These are phyloP conservation scores for Ceratocystis papillata DNA, from an alignment of 2,329 filamentous ascomycete genomes.

Conservation along the genomic window DNA sequence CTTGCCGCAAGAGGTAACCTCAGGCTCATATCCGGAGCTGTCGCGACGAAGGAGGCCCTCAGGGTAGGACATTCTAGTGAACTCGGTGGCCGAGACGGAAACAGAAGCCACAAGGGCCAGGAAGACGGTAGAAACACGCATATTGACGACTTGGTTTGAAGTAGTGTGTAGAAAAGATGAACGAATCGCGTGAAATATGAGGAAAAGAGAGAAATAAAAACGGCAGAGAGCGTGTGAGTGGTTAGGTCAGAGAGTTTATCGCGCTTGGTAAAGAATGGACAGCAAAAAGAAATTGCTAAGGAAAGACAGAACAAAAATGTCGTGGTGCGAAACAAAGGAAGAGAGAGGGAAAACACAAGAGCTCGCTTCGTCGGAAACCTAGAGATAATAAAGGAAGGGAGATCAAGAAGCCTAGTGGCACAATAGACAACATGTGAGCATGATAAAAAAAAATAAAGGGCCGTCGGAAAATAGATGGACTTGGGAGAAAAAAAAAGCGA, in stretches of 20 bases:
- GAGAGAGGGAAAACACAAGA: not conserved
- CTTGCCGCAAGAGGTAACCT: slow-evolving; percentile 38
- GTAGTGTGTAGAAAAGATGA: slow-evolving; percentile 1
- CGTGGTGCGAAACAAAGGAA: slow-evolving; percentile 26
- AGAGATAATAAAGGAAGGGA: slow-evolving; percentile 17
- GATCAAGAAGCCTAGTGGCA: not conserved
- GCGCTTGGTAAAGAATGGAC: slow-evolving; percentile 7
- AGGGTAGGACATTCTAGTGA: slow-evolving; percentile 33
- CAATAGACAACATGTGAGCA: slow-evolving; percentile 11
- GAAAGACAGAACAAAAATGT: not conserved
- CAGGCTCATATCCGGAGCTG: slow-evolving; percentile 39
- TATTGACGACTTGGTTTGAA: slow-evolving; percentile 23
- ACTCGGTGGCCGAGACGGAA: slow-evolving; percentile 29
- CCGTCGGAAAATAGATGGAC: slow-evolving; percentile 9
- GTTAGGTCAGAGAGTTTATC: not conserved
- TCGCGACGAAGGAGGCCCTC: slow-evolving; percentile 36
- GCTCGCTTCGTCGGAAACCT: slow-evolving; percentile 14
- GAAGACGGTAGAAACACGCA: slow-evolving; percentile 32
- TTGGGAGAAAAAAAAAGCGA: not conserved
- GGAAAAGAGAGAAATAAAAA: slow-evolving; percentile 19
- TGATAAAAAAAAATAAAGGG: slow-evolving; percentile 8
- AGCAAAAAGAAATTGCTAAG: slow-evolving; percentile 19
- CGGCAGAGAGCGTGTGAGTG: not conserved
- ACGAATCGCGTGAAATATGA: not conserved
- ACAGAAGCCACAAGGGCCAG: slow-evolving; percentile 32